Conservation (phyloP, 495 filamentous ascomycete genomes). For the Trichoderma parareesei region DNA sequence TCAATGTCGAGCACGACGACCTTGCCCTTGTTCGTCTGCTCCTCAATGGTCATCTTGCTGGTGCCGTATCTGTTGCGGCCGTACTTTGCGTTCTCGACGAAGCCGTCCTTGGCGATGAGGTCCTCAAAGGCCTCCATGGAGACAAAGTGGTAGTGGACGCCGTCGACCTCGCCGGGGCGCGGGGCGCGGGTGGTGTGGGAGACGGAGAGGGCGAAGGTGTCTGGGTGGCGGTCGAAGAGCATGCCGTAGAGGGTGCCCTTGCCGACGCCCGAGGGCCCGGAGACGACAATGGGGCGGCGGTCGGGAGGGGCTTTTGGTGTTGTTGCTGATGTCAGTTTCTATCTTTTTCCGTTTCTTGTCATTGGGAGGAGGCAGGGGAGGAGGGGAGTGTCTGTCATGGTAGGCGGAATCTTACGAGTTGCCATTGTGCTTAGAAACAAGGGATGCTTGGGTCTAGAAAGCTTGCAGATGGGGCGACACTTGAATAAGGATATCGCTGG, state of each 20-base stretch:
- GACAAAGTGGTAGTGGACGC: slow-evolving; percentile 75
- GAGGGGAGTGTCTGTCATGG: neutral
- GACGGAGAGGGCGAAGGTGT: slow-evolving; percentile 72
- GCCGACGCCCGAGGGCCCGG: slow-evolving; percentile 76
- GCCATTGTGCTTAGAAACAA: slow-evolving; percentile 3
- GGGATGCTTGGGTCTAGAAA: neutral
- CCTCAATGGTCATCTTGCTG: slow-evolving; percentile 51
- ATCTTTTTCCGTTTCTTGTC: no score
- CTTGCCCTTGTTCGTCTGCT: slow-evolving; percentile 59
- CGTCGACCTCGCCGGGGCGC: slow-evolving; percentile 65
- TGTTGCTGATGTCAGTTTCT: no score
- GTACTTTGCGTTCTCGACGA: slow-evolving; percentile 56
- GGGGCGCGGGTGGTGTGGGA: slow-evolving; percentile 81
- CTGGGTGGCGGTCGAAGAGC: slow-evolving; percentile 56
- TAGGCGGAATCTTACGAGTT: neutral
- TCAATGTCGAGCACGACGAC: slow-evolving; percentile 80
- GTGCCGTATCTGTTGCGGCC: slow-evolving; percentile 23
- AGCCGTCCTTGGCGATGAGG: slow-evolving; percentile 60
- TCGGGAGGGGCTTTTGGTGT: slow-evolving; percentile 23
- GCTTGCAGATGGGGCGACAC: neutral
- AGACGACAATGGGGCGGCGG: slow-evolving; percentile 70
- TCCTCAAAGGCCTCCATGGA: slow-evolving; percentile 59
- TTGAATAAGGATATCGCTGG: neutral
- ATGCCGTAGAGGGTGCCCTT: slow-evolving; percentile 80
- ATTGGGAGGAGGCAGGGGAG: no score